Evolutionary conservation across 305 asterid species (phyloP).

Genomic region (Euphrasia arctica): DNA sequence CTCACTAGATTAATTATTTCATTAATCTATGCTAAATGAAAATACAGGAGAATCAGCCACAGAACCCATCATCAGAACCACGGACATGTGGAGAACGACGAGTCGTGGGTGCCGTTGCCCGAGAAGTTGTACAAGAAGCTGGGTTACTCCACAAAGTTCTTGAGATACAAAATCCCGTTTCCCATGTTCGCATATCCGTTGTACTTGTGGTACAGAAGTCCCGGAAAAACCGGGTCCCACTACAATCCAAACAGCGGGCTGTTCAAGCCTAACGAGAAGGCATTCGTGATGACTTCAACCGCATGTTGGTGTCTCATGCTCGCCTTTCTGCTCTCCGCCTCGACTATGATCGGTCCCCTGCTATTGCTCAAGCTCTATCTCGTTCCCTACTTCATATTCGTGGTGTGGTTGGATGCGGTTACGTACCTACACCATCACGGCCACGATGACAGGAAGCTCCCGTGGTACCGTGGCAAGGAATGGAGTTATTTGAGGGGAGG

Average conservation of each 20-base stretch:
- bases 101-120: slow-evolving; percentile 85
- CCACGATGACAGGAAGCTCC: slow-evolving; percentile 64
- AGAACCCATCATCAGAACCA: slow-evolving; percentile 97
- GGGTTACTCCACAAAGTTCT: slow-evolving; percentile 56
- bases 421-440: slow-evolving; percentile 98
- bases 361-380: slow-evolving; percentile 69
- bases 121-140: slow-evolving; percentile 59
- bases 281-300: slow-evolving; percentile 59
- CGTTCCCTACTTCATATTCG: slow-evolving; percentile 63
- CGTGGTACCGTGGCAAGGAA: slow-evolving; percentile 98
- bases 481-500: slow-evolving; percentile 97
- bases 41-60: slow-evolving; percentile 82
- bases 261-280: slow-evolving; percentile 66
- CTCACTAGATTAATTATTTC: too few species aligned
- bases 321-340: slow-evolving; percentile 45
- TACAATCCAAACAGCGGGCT: slow-evolving; percentile 71
- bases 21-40: background rate
- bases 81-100: slow-evolving; percentile 92
- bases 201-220: slow-evolving; percentile 80
- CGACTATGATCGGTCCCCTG: slow-evolving; percentile 50
- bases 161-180: slow-evolving; percentile 81
- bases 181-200: slow-evolving; percentile 82
- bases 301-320: slow-evolving; percentile 75
- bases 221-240: slow-evolving; percentile 88
- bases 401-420: slow-evolving; percentile 80